Base-by-base conservation (phyloP, 257 asterid species). In the Salvia splendens region DNA sequence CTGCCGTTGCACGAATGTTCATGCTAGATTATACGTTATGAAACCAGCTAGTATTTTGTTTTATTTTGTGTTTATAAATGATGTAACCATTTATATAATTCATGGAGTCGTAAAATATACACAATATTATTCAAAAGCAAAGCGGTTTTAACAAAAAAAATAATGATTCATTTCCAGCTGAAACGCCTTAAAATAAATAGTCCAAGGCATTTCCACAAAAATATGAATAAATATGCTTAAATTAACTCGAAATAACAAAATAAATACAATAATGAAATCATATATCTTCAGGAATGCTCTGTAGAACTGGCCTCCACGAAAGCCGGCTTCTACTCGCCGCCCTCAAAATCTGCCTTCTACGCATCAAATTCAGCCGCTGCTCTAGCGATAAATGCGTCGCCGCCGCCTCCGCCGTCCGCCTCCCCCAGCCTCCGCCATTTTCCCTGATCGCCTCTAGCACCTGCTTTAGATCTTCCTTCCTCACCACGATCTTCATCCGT, bases 271-370 rank as follows among this genome's bases (percentile, higher is more conserved):
- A 10, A 45, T 38, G 12, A 65, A 17, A 65, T 71, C 42, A 78
- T 0, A 78, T 24, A 30, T 85, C 81, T 75, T 86, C 93, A 1
- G 89, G 89, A 62, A 86, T 86, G 78, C 85, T 84, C 49, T 80
- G 86, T 2, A 86, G 82, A 5, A 61, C 83, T 36, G 89, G 93
- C 53, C 50, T 54, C 89, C 93, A 86, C 9, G 65, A 73, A 32
- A 73, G 66, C 35, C 71, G 51, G 63, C 60, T 45, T 51, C 75
- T 59, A 38, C 20, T 67, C 48, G 61, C 76, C 8, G 74, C 78
- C 71, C 82, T 80, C 70, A 77, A 14, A 8, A 82, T 9, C 64
- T 82, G 83, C 77, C 93, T 74, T 43, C 72, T 71, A 4, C 83
- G 64, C 93, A 86, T 16, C 36, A 61, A 6, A 68, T 35, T 80